Base-by-base conservation (phyloP, 257 asterid genomes). In the Plantago major region DNA sequence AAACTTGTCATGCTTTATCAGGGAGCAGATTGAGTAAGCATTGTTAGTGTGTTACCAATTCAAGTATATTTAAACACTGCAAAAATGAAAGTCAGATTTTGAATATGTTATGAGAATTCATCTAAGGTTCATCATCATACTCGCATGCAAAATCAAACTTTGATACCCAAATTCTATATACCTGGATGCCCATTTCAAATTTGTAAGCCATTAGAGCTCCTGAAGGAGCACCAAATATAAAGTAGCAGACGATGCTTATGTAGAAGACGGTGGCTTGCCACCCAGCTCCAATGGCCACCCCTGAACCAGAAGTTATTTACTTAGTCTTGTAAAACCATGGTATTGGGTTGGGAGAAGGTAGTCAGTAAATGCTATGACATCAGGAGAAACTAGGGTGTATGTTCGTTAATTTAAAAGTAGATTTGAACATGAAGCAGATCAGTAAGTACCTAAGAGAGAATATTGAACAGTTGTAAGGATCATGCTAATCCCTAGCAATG, bases 211-310 rank as follows among this genome's bases (percentile, higher is more conserved):
- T 42, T 55, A 73, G 8, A 44, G 55, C 68, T n/a, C 88, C 85
- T 0, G 56, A 26, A 16, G 88, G 85, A 38, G 69, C 42, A 55
- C 83, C 85, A 9, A 79, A 44, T 9, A 76, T 7, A 38, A 76
- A 82, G 71, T 78, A 82, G 71, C 84, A 76, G 22, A 47, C 66
- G 3, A 64, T 63, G 37, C 78, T 79, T 8, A 82, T 57, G 71
- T 49, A 79, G 26, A 79, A 81, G 13, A 79, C 81, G 2, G 60
- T 60, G 15, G 66, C 71, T 71, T 81, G 88, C 88, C 88, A 82
- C 57, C 88, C 88, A 8, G 88, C 88, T 58, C 88, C 88, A 16
- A 76, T 74, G 4, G 83, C 82, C 46, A 74, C 83, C 6, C 88
- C 88, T 78, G 45, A 28, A 65, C 43, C 17, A 11, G 9, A 17